Base-by-base conservation (phyloP, 768 basidiomycete genomes). In the Suillus alpinus region DNA sequence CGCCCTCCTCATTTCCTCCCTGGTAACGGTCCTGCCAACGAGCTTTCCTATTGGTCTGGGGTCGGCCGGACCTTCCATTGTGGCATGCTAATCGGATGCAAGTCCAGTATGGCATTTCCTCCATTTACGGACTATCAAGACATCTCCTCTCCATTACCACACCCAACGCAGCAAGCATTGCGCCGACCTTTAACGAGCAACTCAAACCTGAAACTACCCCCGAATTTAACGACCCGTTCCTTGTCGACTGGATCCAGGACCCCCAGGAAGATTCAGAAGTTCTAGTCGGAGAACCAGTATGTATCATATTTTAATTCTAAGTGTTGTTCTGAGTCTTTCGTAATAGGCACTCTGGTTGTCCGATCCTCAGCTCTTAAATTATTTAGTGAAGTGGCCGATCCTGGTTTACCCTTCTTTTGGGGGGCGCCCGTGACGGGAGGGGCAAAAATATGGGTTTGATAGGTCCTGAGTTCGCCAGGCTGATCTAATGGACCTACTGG, bases 201-300 rank as follows among this genome's bases (percentile, higher is more conserved):
- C 92, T 94, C 71, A 85, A 86, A 69, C 89, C 93, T 2, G 92
- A 95, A 69, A 83, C 83, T n/a, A 92, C 98, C 40, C 81, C 86
- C 7, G 92, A 94, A 63, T 81, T 85, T 53, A 93, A 93, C 66
- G 95, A 96, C 69, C 86, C 89, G 12, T 91, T 86, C 70, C 79
- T 85, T 47, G 81, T 93, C 10, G 91, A 95, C 55, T 98, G 95
- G 95, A 87, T 94, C 32, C 81, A 84, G 23, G 73, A 78, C 1
- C 75, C 79, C 16, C 70, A 74, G 14, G 81, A 85, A 31, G 83
- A 85, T 26, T 58, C 66, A 40, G 52, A 36, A 16, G 77, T 81
- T 56, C 72, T 90, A 31, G 79, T 92, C 34, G 94, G 94, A 5
- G 91, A 92, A 59, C 81, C 86, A 76, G 92, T 86, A 68, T 55